A percentile compares a stretch with the other conserved stretches of the same genome.
Evolutionary conservation across 768 basidiomycete genomes (phyloP).

Genomic region (Leccinellum rugosiceps): DNA sequence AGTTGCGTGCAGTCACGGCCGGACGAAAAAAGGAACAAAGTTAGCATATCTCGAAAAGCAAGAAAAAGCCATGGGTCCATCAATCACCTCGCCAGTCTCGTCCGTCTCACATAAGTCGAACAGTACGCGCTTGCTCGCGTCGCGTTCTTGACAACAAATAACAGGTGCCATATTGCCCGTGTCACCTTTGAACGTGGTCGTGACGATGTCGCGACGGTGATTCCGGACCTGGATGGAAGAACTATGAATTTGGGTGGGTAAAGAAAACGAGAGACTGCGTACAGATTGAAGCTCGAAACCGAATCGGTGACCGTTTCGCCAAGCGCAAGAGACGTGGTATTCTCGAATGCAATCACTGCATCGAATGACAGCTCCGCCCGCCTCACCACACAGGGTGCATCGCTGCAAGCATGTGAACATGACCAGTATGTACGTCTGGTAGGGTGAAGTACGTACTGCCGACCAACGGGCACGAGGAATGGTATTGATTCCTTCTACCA

Average conservation of each 20-base stretch:
- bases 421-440: not conserved
- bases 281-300: slow-evolving; percentile 92
- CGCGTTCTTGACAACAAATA: slow-evolving; percentile 77
- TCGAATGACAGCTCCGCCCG: slow-evolving; percentile 75
- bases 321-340: slow-evolving; percentile 90
- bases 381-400: slow-evolving; percentile 71
- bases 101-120: slow-evolving; percentile 86
- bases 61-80: not conserved
- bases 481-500: slow-evolving; percentile 84
- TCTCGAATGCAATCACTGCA: slow-evolving; percentile 81
- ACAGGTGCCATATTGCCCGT: slow-evolving; percentile 76
- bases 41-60: slow-evolving; percentile 2
- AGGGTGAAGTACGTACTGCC: slow-evolving; percentile 46
- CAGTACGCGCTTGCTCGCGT: slow-evolving; percentile 58
- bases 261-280: slow-evolving; percentile 23
- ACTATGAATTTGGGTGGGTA: not conserved
- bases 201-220: slow-evolving; percentile 63
- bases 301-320: slow-evolving; percentile 78
- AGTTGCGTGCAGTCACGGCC: not conserved
- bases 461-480: slow-evolving; percentile 72
- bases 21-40: not conserved
- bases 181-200: slow-evolving; percentile 74
- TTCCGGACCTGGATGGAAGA: slow-evolving; percentile 60
- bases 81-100: slow-evolving; percentile 73
- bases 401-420: slow-evolving; percentile 40